Evolutionary conservation across 1,139 yeast species (phyloP).

Genomic region (Yamadazyma oceani): DNA sequence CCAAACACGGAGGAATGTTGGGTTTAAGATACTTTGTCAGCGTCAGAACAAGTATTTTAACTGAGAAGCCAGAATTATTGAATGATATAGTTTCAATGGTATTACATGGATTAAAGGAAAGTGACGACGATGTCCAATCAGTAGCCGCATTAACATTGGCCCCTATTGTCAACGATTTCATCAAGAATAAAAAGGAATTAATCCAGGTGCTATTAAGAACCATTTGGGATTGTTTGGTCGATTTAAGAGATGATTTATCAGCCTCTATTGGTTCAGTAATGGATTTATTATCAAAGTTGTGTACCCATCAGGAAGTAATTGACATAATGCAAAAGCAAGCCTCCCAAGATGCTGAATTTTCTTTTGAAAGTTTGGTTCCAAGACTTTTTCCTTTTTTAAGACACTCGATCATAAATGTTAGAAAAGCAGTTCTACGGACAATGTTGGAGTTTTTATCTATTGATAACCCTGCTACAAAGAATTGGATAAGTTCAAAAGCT

Average conservation of each 20-base stretch:
- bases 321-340: conserved; percentile 69
- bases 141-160: conserved; percentile 92
- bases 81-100: conserved; percentile 83
- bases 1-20: conserved; percentile 96
- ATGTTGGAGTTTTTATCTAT: conserved; percentile 74
- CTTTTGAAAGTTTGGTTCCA: conserved; percentile 80
- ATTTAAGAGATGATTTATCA: conserved; percentile 84
- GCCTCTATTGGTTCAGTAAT: conserved; percentile 96
- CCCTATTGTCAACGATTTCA: conserved; percentile 87
- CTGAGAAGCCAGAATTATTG: conserved; percentile 56
- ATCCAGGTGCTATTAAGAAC: conserved; percentile 70
- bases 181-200: conserved; percentile 57
- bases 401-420: conserved; percentile 89
- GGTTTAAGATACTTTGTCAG: conserved; percentile 92
- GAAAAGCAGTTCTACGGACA: conserved; percentile 85
- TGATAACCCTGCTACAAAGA: conserved; percentile 61
- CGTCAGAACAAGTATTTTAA: conserved; percentile 76
- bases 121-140: conserved; percentile 95
- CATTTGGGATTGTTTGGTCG: conserved; percentile 85
- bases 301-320: conserved; percentile 78
- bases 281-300: conserved; percentile 87
- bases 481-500: conserved; percentile 77
- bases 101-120: conserved; percentile 76
- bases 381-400: conserved; percentile 88
- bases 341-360: conserved; percentile 46